Conservation (phyloP, 345 rosid species). For the Eucalyptus marginata region DNA sequence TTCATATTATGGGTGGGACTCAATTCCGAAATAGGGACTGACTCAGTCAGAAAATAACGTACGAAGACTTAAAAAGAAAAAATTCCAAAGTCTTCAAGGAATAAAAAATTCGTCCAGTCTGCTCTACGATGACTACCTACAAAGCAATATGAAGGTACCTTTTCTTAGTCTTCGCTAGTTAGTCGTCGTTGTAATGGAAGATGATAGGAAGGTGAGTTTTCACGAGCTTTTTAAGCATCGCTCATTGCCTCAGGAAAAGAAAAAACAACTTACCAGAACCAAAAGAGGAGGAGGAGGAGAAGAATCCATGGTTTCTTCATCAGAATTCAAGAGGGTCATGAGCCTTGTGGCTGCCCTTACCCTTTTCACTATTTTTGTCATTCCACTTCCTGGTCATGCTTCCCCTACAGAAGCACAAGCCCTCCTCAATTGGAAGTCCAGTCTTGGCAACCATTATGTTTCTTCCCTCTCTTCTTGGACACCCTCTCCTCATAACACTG, state of each 20-base stretch:
- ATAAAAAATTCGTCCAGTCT: no score
- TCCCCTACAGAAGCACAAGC: no score
- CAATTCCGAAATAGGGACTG: no score
- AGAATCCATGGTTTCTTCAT: not conserved
- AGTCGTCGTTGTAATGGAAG: not conserved
- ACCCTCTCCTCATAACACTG: not conserved
- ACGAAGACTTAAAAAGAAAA: no score
- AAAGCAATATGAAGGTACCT: not conserved
- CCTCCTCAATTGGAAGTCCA: not conserved
- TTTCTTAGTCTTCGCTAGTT: not conserved
- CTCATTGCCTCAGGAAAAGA: not conserved
- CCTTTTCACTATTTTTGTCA: no score
- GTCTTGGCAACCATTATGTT: not conserved
- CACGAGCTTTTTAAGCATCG: not conserved
- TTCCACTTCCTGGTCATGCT: no score
- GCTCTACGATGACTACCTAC: no score
- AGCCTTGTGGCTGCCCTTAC: no score
- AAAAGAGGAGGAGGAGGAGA: not conserved
- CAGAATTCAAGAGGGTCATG: no score
- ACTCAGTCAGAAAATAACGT: no score
- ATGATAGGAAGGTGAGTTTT: not conserved
- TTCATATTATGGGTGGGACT: no score
- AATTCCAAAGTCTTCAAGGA: not conserved
- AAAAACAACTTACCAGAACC: not conserved
- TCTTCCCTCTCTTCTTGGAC: conserved; percentile 1